Evolutionary conservation across 495 filamentous ascomycete species (phyloP), one percentile per base, ranked within the genome.

Genomic region (Hypoxylon trugodes): DNA sequence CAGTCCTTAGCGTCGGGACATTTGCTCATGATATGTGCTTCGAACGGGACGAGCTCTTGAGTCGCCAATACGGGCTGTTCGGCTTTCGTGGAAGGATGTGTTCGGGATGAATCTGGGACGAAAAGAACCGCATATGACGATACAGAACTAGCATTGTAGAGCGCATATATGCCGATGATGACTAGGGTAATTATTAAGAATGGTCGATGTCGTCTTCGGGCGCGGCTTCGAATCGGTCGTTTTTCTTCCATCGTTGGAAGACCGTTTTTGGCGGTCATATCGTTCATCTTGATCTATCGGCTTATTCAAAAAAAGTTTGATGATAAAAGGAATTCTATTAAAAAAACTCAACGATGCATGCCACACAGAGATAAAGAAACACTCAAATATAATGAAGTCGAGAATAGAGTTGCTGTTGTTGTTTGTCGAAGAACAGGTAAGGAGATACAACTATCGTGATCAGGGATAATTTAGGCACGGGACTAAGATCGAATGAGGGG

Each of bases 11-110:
- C 89, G 73, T 96, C 91, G 0, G 95, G 95, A 67, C 95, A 98
- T 79, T 98, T 97, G 75, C 88, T 90, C 89, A 96, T 97, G 59
- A 96, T 90, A 69, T 96, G 91, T 52, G 90, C 90, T 70, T 98
- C 95, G 6, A 98, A 78, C 2, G 92, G 88, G 8, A 97, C 87
- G 46, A 72, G 58, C 25, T 57, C 57, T 40, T 51, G 33, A 26
- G 46, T 46, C 18, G 19, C 25, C 13, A 30, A 53, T 19, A 35
- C 51, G 10, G 52, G 12, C 30, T 53, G 15, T 57, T 37, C 45
- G 21, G 42, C 3, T 13, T 43, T 30, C 16, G 36, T 26, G n/a
- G 52, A 41, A 19, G 58, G 38, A n/a, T n/a, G 12, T 25, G 36
- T 36, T 21, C 30, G 50, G 16, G 28, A 46, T 3, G 37, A 3